Evolutionary conservation across 2,329 filamentous ascomycete genomes (phyloP), one percentile per base, ranked within the genome.

Genomic region (Claviceps sorghi): DNA sequence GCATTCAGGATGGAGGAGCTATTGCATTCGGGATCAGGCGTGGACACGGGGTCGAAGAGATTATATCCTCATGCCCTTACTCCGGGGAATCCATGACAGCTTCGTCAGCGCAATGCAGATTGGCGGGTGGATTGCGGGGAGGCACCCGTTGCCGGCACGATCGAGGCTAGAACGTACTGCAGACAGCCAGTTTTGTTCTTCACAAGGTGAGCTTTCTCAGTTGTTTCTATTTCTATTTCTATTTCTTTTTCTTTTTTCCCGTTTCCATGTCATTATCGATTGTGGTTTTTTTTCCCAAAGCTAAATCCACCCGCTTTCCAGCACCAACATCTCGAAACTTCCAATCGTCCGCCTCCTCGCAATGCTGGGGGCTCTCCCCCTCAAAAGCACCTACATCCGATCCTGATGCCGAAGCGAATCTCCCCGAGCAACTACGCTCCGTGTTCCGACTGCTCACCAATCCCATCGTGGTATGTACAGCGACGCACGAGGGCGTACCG

Each of bases 381-480:
- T 60, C 64, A 3, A 57, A 57, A 26, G 62, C 63, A 3, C 69
- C 70, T 0, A 67, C 67, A 0, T 58, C 65, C 44, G 64, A 70
- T 51, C 66, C 68, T 1, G 60, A 64, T 10, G 58, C 60, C 41
- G 49, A 58, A 49, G 54, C 58, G 53, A 54, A 61, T 61, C 62
- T 75, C 36, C 62, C 73, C 30, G 73, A 75, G 54, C 69, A 76
- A 50, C 67, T 79, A 22, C 76, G 75, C 52, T 65, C 68, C 48
- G 67, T 77, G 22, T 76, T 80, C 73, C 75, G 77, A 53, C 70
- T 74, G 15, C 65, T 80, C 13, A 67, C 74, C 2, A 73, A 78
- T 58, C 73, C 76, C 0, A 75, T 77, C 40, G 75, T 79, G n/a
- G 72, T 79, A 13, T 76, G 76, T 60, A 79, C 77, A 22, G 66